These are phyloP conservation scores for Hansenula sp. DNA, from an alignment of 1,139 yeast species.

Conservation along the genomic window DNA sequence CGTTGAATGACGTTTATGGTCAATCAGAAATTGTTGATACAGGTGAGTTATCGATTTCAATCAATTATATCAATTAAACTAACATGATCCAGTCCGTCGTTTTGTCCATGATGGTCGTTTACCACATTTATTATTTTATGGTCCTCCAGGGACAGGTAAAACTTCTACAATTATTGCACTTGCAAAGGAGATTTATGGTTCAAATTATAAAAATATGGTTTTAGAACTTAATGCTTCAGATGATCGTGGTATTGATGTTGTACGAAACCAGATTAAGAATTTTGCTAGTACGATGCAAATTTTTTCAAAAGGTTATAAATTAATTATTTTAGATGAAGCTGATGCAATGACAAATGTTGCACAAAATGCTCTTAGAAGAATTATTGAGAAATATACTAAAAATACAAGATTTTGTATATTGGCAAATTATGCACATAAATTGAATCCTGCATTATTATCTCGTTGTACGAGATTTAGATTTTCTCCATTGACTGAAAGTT, in stretches of 20 bases:
- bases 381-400: slow-evolving; percentile 90
- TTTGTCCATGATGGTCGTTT: slow-evolving; percentile 79
- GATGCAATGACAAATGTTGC: slow-evolving; percentile 99
- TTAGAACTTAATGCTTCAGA: slow-evolving; percentile 94
- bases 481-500: slow-evolving; percentile 67
- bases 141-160: slow-evolving; percentile 98
- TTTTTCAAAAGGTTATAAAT: slow-evolving; percentile 73
- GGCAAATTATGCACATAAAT: slow-evolving; percentile 93
- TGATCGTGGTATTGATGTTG: slow-evolving; percentile 95
- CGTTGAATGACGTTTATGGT: slow-evolving; percentile 84
- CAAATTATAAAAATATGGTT: slow-evolving; percentile 81
- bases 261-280: slow-evolving; percentile 85
- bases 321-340: slow-evolving; percentile 93
- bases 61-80: slow-evolving; percentile 2
- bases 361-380: slow-evolving; percentile 88
- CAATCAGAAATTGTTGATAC: slow-evolving; percentile 82
- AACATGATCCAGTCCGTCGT: slow-evolving; percentile 48
- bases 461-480: slow-evolving; percentile 95
- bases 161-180: slow-evolving; percentile 90
- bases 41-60: slow-evolving; percentile 13
- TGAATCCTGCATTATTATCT: slow-evolving; percentile 90
- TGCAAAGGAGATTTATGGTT: slow-evolving; percentile 88
- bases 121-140: slow-evolving; percentile 89
- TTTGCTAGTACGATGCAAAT: slow-evolving; percentile 95
- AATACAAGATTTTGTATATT: slow-evolving; percentile 94